phyloP scores from a whole-genome alignment of 2,329 filamentous ascomycete genomes.

The Hypoxylon sp. region DNA sequence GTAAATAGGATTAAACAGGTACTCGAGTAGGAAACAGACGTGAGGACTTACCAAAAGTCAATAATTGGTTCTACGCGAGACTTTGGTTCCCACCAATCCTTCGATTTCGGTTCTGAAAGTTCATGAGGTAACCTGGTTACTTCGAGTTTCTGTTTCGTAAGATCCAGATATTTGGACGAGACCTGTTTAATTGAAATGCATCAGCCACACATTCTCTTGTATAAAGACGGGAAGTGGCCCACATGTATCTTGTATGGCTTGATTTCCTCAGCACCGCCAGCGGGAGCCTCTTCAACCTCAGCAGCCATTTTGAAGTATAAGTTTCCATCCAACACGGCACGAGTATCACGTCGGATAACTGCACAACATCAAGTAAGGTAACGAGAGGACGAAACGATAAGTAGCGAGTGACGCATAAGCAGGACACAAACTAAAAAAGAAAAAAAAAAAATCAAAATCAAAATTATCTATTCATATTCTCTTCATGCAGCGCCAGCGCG shows the following conservation, averaged over 20 bases:
- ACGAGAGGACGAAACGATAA: conserved; percentile 31
- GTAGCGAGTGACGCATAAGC: conserved; percentile 34
- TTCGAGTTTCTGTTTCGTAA: conserved; percentile 77
- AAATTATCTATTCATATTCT: conserved; percentile 33
- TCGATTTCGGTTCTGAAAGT: conserved; percentile 61
- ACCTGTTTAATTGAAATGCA: conserved; percentile 62
- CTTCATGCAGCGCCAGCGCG: conserved; percentile 31
- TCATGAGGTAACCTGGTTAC: conserved; percentile 76
- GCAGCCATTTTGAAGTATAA: conserved; percentile 46
- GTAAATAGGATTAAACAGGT: neutral
- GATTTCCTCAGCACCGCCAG: conserved; percentile 60
- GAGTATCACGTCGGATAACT: conserved; percentile 34
- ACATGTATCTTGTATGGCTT: conserved; percentile 72
- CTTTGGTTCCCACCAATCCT: conserved; percentile 73
- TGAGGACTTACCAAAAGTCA: conserved; percentile 70
- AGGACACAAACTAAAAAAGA: conserved; percentile 19
- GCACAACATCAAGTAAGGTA: conserved; percentile 34
- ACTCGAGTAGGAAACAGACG: neutral
- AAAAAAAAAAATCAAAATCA: neutral
- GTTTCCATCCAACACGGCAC: conserved; percentile 22
- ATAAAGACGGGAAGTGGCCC: conserved; percentile 53
- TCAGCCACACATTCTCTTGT: conserved; percentile 50
- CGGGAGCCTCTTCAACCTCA: conserved; percentile 49
- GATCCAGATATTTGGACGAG: conserved; percentile 75
- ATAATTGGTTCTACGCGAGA: conserved; percentile 73